Evolutionary conservation across 2,329 filamentous ascomycete species (phyloP).

Genomic region (Biscogniauxia sp.): DNA sequence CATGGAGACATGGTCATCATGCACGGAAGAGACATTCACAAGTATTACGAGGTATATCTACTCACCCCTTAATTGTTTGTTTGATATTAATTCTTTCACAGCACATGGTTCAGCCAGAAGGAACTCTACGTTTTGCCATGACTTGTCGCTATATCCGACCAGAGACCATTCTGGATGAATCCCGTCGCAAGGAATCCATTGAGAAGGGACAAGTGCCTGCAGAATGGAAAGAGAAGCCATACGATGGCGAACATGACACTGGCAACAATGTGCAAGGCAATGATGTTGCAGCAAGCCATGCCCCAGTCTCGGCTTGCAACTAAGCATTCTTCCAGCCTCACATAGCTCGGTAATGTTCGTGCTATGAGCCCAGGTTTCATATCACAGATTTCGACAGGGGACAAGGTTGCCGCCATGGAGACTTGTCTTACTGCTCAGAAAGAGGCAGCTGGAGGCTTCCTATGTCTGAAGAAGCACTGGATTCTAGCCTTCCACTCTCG

Average conservation of each 20-base stretch:
- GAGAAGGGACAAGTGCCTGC: conserved; percentile 11
- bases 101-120: conserved; percentile 14
- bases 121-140: conserved; percentile 14
- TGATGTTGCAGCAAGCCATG: no score
- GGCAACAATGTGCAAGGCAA: no score
- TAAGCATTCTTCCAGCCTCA: no score
- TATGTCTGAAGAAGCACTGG: no score
- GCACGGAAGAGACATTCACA: conserved; percentile 59
- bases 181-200: conserved; percentile 10
- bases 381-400: no score
- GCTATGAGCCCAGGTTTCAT: no score
- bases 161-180: conserved; percentile 11
- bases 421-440: no score
- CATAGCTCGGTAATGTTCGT: no score
- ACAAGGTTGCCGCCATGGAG: no score
- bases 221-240: conserved; percentile 13
- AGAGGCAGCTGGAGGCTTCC: no score
- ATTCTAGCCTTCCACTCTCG: no score
- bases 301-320: no score
- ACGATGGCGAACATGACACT: conserved; percentile 8
- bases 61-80: background rate
- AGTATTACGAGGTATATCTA: conserved; percentile 50
- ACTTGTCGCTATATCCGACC: conserved; percentile 19
- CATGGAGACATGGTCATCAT: conserved; percentile 67
- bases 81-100: background rate